A percentile compares a stretch with the other conserved stretches of the same genome.
Conservation (phyloP, 2,329 filamentous ascomycete species). For the Penicillium concentricum region DNA sequence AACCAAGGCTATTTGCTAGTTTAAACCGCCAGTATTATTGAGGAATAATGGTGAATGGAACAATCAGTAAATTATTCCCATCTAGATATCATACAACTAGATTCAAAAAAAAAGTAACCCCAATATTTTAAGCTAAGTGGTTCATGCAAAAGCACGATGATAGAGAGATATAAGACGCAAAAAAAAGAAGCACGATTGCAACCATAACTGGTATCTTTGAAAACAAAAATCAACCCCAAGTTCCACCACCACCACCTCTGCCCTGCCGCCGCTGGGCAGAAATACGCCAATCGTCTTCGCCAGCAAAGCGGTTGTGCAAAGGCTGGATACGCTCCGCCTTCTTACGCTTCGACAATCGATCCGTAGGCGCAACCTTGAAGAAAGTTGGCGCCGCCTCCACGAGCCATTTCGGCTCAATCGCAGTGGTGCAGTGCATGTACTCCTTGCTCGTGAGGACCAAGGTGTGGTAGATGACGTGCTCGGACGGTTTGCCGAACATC, state of each 20-base stretch:
- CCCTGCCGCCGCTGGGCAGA: constrained; percentile 84
- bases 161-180: background rate
- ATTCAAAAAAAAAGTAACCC: background rate
- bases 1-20: background rate
- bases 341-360: constrained; percentile 84
- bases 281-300: constrained; percentile 92
- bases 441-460: constrained; percentile 66
- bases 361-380: constrained; percentile 92
- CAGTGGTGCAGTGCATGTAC: constrained; percentile 94
- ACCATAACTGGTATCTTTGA: constrained; percentile 3
- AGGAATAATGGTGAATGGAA: background rate
- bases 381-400: constrained; percentile 98
- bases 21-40: too few species aligned
- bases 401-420: constrained; percentile 90
- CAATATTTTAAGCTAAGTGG: background rate
- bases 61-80: background rate
- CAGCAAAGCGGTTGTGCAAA: constrained; percentile 86
- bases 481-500: constrained; percentile 90
- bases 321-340: constrained; percentile 93
- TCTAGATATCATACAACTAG: background rate
- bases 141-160: background rate
- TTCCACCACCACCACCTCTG: constrained; percentile 82
- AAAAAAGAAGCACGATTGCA: background rate
- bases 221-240: constrained; percentile 64
- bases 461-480: constrained; percentile 89